Conservation (phyloP, 139 green algal species). For the Bryopsis sp. region DNA sequence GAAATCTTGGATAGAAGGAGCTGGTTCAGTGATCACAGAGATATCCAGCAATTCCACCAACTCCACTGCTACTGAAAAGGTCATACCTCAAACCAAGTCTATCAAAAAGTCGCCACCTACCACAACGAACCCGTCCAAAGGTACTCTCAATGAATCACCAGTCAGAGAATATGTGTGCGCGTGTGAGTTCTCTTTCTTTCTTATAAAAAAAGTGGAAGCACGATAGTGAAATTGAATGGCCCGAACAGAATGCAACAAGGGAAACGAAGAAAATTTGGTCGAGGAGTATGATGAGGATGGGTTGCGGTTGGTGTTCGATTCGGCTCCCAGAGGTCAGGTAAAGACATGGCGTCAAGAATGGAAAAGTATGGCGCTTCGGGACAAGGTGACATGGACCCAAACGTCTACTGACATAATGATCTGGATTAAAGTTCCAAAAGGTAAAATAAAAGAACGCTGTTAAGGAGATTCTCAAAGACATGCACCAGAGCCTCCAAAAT, state of each 20-base stretch:
- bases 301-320: slow-evolving; percentile 5
- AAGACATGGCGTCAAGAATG: neutral
- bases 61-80: neutral
- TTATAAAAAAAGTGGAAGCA: too few species aligned
- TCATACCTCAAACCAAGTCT: neutral
- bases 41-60: neutral
- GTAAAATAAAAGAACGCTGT: too few species aligned
- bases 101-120: neutral
- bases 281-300: slow-evolving; percentile 17
- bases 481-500: too few species aligned
- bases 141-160: neutral
- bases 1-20: neutral
- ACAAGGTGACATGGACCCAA: slow-evolving; percentile 13
- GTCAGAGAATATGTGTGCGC: too few species aligned
- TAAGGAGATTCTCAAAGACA: too few species aligned
- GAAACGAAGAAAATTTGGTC: too few species aligned
- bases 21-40: neutral
- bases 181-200: too few species aligned
- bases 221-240: too few species aligned
- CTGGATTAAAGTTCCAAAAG: slow-evolving; percentile 12
- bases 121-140: neutral
- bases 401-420: slow-evolving; percentile 1
- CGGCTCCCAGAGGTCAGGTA: neutral
- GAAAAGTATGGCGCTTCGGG: neutral
- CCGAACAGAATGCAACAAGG: too few species aligned